A percentile compares a stretch with the other conserved stretches of the same genome.
Evolutionary conservation across 331 rosid species (phyloP).

Genomic region (Rosa hybrid): DNA sequence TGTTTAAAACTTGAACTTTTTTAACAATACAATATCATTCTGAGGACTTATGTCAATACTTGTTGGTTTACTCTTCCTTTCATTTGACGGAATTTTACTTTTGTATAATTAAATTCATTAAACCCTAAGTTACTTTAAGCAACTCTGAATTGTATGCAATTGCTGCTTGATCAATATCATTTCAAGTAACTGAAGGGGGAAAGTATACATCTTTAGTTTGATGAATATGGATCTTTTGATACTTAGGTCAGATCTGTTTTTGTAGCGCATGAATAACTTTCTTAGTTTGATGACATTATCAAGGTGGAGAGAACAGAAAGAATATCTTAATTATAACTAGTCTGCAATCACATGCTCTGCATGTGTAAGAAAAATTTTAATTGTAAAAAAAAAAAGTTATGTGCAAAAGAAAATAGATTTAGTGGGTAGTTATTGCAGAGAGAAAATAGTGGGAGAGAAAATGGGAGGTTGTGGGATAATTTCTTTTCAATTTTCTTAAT

Average conservation of each 20-base stretch:
- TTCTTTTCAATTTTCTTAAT: no score
- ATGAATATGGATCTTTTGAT: not conserved
- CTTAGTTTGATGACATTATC: not conserved
- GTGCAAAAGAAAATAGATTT: no score
- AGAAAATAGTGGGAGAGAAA: no score
- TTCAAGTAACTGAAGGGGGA: not conserved
- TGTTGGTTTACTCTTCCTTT: not conserved
- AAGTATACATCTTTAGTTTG: not conserved
- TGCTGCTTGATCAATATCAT: not conserved
- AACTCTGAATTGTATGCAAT: not conserved
- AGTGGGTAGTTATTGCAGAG: no score
- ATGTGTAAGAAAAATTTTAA: no score
- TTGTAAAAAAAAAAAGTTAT: no score
- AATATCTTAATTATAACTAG: not conserved
- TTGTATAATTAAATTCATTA: not conserved
- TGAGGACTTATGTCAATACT: not conserved
- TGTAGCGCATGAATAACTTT: not conserved
- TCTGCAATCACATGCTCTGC: no score
- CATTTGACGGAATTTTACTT: not conserved
- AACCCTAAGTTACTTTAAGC: not conserved
- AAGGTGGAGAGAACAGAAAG: not conserved
- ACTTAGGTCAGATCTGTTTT: not conserved
- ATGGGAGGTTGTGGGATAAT: no score
- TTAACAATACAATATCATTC: not conserved
- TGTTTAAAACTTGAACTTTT: not conserved